Base-by-base conservation (phyloP, 2,329 filamentous ascomycete genomes). In the Pseudofabraea citricarpa region DNA sequence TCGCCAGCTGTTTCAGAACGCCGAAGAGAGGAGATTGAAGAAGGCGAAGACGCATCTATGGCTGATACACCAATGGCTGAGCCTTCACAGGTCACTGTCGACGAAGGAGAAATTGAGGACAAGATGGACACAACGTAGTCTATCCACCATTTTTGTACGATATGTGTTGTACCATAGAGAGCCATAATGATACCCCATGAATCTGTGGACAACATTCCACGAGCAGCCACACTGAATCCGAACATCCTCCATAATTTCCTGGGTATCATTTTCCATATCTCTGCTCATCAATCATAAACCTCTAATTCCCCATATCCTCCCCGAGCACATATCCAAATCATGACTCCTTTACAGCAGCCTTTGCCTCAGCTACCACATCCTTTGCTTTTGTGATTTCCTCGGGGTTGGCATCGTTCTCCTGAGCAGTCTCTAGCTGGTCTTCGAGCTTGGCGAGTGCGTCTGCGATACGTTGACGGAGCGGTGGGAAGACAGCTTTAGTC, bases 401-500 rank as follows among this genome's bases (percentile, higher is more conserved):
- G 26, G 63, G 64, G 19, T 68, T 59, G 1, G 60, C 68, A 10
- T 65, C 70, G 43, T 67, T 68, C 51, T 70, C 68, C 55, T 72
- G 78, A 21, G 67, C 66, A n/a, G 77, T 69, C 55, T 90, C 87
- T 55, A 96, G 71, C 63, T 88, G 75, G 53, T 85, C 77, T 67
- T 94, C 81, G 38, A 96, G 72, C 60, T 83, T 87, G 45, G 76
- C 71, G 31, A 90, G 70, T 1, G 89, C 84, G 44, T 84, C 79
- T 36, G 66, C 67, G 55, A 96, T 89, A 58, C 87, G 84, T 58
- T 78, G 64, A 56, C 77, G 77, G 52, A 97, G 68, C 2, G 79
- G 79, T 2, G 75, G 83, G 56, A 97, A 85, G 21, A 97, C 80
- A 44, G 82, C 85, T 62, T 85, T 85, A 7, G 93, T 97, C 69